Evolutionary conservation across 2,329 filamentous ascomycete species (phyloP).

Genomic region (Rhexocercosporidium sp.): DNA sequence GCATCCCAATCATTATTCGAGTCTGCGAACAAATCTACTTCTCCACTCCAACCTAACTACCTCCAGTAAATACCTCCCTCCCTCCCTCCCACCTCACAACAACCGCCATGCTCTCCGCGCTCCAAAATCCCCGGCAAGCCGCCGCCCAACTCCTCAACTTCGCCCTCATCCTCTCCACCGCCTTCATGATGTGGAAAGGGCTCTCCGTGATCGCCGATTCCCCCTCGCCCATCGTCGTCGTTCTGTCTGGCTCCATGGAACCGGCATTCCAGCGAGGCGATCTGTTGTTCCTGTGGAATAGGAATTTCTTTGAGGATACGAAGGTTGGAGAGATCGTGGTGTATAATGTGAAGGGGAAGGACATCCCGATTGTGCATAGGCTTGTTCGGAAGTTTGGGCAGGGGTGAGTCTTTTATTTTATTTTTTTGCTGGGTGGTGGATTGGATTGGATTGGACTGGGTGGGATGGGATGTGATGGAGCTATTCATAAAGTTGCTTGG

Average conservation of each 20-base stretch:
- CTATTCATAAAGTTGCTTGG: neutral
- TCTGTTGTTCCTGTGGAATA: constrained; percentile 63
- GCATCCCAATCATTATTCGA: neutral
- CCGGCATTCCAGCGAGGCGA: constrained; percentile 66
- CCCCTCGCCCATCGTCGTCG: constrained; percentile 64
- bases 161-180: constrained; percentile 72
- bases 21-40: neutral
- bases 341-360: constrained; percentile 80
- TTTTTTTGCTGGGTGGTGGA: neutral
- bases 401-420: constrained; percentile 50
- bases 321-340: constrained; percentile 77
- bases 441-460: neutral
- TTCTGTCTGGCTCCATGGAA: constrained; percentile 65
- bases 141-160: constrained; percentile 74
- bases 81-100: neutral
- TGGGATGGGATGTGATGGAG: neutral
- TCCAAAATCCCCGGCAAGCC: constrained; percentile 68
- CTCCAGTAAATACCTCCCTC: neutral
- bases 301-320: constrained; percentile 58
- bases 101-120: constrained; percentile 56
- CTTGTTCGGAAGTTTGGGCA: constrained; percentile 76
- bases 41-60: constrained; percentile 3
- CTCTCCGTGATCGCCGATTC: constrained; percentile 68
- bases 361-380: constrained; percentile 96
- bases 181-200: constrained; percentile 78